phyloP scores from a whole-genome alignment of 768 basidiomycete genomes.

The Podaxis rugospora region DNA sequence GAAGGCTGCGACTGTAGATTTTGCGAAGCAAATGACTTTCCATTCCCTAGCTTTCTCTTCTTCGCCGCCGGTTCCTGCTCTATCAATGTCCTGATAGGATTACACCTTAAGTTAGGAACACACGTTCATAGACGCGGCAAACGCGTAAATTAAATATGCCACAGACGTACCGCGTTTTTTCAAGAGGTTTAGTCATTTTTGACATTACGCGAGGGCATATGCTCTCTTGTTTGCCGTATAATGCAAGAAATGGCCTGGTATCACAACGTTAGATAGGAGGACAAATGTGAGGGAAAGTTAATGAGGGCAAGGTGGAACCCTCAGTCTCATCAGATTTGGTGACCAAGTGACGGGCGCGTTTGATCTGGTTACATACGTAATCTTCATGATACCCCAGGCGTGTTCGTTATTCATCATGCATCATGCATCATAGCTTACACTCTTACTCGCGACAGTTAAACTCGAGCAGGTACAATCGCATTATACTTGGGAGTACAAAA shows the following conservation, averaged over 20 bases:
- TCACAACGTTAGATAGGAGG: too few relatives aligned
- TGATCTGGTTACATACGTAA: not conserved
- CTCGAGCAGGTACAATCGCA: not conserved
- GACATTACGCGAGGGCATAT: constrained; percentile 10
- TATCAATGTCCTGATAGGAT: constrained; percentile 17
- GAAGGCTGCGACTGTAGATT: constrained; percentile 34
- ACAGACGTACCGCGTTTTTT: constrained; percentile 26
- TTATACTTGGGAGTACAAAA: not conserved
- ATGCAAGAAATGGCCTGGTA: too few relatives aligned
- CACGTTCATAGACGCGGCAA: constrained; percentile 19
- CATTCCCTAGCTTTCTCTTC: constrained; percentile 45
- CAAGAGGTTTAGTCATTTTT: constrained; percentile 19
- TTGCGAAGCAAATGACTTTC: constrained; percentile 33
- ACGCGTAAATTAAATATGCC: constrained; percentile 6
- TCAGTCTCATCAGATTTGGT: not conserved
- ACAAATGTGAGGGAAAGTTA: too few relatives aligned
- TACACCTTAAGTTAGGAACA: not conserved
- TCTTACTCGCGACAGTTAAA: too few relatives aligned
- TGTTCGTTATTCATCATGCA: too few relatives aligned
- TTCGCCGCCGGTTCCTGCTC: constrained; percentile 41
- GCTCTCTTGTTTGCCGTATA: too few relatives aligned
- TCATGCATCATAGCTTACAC: too few relatives aligned
- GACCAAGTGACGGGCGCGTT: not conserved
- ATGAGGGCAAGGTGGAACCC: not conserved
- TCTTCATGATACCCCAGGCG: not conserved